Percentiles rank a stretch among this genome's conserved stretches.
Evolutionary conservation across 2,329 filamentous ascomycete species (phyloP).

Genomic region (Penicillium crustosum): DNA sequence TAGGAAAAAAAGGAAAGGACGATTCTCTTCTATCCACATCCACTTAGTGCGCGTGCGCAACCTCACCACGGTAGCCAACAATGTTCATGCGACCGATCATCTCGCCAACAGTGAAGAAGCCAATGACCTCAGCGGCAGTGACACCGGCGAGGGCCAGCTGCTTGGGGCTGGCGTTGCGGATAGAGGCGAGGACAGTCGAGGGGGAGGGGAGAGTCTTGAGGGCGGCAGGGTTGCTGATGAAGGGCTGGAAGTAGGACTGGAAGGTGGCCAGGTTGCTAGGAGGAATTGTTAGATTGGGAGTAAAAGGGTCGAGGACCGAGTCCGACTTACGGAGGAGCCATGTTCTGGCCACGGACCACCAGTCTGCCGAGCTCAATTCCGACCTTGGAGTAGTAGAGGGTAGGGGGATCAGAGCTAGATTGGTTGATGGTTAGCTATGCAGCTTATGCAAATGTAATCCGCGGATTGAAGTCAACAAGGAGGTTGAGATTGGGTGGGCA

Average conservation of each 20-base stretch:
- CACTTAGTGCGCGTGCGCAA: slow-evolving; percentile 46
- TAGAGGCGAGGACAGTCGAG: slow-evolving; percentile 53
- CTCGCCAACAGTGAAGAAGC: slow-evolving; percentile 97
- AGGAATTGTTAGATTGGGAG: slow-evolving; percentile 12
- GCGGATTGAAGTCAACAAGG: slow-evolving; percentile 17
- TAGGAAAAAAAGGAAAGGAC: slow-evolving; percentile 34
- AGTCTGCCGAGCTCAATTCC: slow-evolving; percentile 83
- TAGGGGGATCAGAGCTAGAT: slow-evolving; percentile 77
- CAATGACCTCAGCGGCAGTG: slow-evolving; percentile 78
- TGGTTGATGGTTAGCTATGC: slow-evolving; percentile 26
- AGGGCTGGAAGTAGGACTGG: slow-evolving; percentile 79
- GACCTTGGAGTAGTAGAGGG: slow-evolving; percentile 90
- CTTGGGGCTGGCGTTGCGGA: slow-evolving; percentile 69
- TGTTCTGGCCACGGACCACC: slow-evolving; percentile 82
- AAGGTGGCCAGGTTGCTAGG: slow-evolving; percentile 73
- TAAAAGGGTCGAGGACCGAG: slow-evolving; percentile 2
- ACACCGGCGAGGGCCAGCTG: slow-evolving; percentile 75
- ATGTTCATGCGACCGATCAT: slow-evolving; percentile 96
- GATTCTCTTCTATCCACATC: slow-evolving; percentile 23
- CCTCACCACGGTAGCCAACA: slow-evolving; percentile 81
- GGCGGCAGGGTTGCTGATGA: slow-evolving; percentile 70
- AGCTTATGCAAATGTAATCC: not conserved
- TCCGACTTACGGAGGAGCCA: slow-evolving; percentile 84
- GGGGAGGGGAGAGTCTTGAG: slow-evolving; percentile 58
- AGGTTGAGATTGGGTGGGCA: slow-evolving; percentile 8